A percentile compares a stretch with the other conserved stretches of the same genome.
phyloP scores from a whole-genome alignment of 495 filamentous ascomycete genomes.

The Bacidia gigantensis region DNA sequence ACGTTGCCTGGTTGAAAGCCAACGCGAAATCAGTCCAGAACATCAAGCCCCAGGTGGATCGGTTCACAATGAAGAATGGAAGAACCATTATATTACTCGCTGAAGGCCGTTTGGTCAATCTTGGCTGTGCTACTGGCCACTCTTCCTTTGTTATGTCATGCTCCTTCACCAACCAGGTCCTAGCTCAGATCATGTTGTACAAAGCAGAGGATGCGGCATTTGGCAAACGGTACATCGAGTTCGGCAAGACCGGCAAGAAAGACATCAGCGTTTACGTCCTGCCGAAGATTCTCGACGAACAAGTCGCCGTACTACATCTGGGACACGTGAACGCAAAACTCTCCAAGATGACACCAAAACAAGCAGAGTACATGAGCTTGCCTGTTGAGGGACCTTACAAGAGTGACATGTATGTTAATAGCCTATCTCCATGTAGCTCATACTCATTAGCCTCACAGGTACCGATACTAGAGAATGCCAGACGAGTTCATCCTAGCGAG shows the following conservation, averaged over 20 bases:
- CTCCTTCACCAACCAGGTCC: constrained; percentile 99
- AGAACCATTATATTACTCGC: constrained; percentile 96
- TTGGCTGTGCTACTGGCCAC: constrained; percentile 97
- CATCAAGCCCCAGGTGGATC: constrained; percentile 99
- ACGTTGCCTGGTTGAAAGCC: constrained; percentile 98
- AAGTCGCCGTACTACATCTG: constrained; percentile 87
- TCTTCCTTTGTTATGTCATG: constrained; percentile 99
- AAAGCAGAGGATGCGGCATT: constrained; percentile 83
- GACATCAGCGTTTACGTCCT: constrained; percentile 87
- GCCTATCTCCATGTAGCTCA: constrained; percentile 7
- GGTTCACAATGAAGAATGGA: constrained; percentile 85
- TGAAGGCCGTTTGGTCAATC: constrained; percentile 96
- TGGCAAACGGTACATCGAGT: constrained; percentile 87
- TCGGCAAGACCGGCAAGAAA: constrained; percentile 83
- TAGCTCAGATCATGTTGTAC: constrained; percentile 96
- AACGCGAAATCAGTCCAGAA: constrained; percentile 85
- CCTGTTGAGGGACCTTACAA: constrained; percentile 82
- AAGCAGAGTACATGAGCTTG: constrained; percentile 89
- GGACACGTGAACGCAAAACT: constrained; percentile 92
- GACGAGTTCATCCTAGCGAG: constrained; percentile 6
- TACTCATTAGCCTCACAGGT: constrained; percentile 15
- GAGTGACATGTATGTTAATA: constrained; percentile 48
- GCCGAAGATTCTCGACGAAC: constrained; percentile 96
- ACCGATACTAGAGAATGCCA: constrained; percentile 32
- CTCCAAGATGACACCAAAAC: constrained; percentile 64